phyloP scores from a whole-genome alignment of 306 rosid genomes.

The Cucumis cinereus region DNA sequence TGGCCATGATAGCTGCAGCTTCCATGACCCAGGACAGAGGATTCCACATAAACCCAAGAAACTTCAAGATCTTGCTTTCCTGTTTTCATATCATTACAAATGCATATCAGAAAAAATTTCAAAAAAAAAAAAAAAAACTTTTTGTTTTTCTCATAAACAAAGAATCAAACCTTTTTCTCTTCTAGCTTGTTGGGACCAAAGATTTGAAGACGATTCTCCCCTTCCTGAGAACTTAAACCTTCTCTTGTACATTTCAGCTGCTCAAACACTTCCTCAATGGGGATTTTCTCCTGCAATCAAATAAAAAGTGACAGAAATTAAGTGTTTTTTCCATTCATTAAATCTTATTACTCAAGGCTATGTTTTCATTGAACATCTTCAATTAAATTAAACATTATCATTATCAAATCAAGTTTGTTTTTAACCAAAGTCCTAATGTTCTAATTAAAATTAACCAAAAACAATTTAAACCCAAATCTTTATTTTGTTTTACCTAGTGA shows the following conservation, averaged over 20 bases:
- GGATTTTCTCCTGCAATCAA: conserved; percentile 65
- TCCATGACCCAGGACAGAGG: conserved; percentile 99
- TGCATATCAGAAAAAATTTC: conserved; percentile 12
- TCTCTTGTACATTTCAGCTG: conserved; percentile 78
- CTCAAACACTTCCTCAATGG: conserved; percentile 83
- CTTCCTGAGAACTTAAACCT: conserved; percentile 63
- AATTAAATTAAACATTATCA: neutral
- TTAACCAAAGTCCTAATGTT: neutral
- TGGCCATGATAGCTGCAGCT: conserved; percentile 91
- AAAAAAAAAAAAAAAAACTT: neutral
- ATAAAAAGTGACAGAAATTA: conserved; percentile 10
- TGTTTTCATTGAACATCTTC: no score
- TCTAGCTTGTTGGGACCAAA: conserved; percentile 97
- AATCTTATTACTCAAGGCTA: no score
- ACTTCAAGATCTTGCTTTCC: conserved; percentile 95
- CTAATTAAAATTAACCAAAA: neutral
- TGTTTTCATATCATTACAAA: conserved; percentile 10
- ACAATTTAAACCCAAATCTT: neutral
- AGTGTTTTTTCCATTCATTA: neutral
- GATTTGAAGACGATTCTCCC: conserved; percentile 69
- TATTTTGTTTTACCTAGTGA: neutral
- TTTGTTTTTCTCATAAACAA: neutral
- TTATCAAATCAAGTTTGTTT: neutral
- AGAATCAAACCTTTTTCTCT: conserved; percentile 63
- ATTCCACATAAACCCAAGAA: conserved; percentile 99